phyloP scores from a whole-genome alignment of 1,139 yeast genomes.

The Kodamaea sp. region DNA sequence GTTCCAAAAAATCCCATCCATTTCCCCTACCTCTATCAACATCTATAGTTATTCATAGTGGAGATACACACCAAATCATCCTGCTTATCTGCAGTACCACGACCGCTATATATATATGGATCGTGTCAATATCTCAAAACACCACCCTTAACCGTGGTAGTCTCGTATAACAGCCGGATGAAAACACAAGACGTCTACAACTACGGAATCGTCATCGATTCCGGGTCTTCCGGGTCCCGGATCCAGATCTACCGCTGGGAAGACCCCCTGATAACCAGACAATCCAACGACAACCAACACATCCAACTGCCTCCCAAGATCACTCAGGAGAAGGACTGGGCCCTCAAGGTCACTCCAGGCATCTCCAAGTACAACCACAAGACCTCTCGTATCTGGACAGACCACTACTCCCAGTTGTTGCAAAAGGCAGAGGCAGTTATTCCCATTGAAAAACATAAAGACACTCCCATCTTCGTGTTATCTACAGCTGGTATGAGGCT shows the following conservation, averaged over 20 bases:
- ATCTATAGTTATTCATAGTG: too few species aligned
- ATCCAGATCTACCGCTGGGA: constrained; percentile 71
- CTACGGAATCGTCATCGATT: constrained; percentile 76
- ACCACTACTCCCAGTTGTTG: constrained; percentile 58
- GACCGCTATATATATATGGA: too few species aligned
- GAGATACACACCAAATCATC: too few species aligned
- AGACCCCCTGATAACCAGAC: constrained; percentile 37
- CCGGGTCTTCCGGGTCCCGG: constrained; percentile 83
- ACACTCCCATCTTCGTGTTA: constrained; percentile 70
- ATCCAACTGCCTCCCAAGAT: constrained; percentile 63
- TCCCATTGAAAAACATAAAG: constrained; percentile 51
- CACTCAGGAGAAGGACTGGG: constrained; percentile 60
- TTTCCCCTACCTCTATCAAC: too few species aligned
- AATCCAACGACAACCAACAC: constrained; percentile 23
- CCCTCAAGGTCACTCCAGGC: constrained; percentile 66
- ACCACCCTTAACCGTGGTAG: too few species aligned
- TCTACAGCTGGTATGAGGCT: constrained; percentile 87
- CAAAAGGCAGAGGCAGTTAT: constrained; percentile 59
- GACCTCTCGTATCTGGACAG: constrained; percentile 53
- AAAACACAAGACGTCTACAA: constrained; percentile 15
- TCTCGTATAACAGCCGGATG: too few species aligned
- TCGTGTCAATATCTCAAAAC: neutral
- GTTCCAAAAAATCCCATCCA: too few species aligned
- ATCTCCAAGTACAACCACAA: constrained; percentile 55
- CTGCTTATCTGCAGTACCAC: too few species aligned